These are phyloP conservation scores for Eimeria acervulina DNA, from an alignment of 169 alveolate genomes.

Conservation along the genomic window DNA sequence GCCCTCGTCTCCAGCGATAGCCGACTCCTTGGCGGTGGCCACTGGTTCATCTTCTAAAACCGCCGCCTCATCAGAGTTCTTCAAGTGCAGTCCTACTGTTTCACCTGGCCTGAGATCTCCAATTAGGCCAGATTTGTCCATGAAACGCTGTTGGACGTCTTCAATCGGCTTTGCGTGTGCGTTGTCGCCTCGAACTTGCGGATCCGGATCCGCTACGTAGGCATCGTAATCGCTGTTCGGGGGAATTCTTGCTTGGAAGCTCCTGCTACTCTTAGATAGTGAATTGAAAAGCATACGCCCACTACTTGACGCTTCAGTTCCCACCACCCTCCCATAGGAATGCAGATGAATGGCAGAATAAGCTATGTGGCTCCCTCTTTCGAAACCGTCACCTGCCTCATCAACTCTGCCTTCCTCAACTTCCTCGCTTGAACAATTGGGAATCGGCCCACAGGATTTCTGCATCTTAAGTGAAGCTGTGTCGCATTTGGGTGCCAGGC, in stretches of 20 bases:
- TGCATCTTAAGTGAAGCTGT: not conserved
- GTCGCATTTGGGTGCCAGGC: conserved; percentile 62
- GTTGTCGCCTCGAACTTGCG: not conserved
- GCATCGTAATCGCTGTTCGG: not conserved
- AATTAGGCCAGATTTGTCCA: not conserved
- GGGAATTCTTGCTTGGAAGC: not conserved
- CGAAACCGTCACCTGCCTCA: not conserved
- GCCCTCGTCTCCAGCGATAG: not conserved
- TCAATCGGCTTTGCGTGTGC: not conserved
- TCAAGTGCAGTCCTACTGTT: not conserved
- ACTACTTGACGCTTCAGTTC: not conserved
- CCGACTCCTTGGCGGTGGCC: not conserved
- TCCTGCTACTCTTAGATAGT: not conserved
- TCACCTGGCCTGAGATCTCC: not conserved
- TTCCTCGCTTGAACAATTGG: not conserved
- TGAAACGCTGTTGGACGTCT: not conserved
- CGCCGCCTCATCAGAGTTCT: not conserved
- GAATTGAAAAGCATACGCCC: not conserved
- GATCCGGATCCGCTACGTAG: not conserved
- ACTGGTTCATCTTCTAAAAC: not conserved
- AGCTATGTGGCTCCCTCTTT: not conserved
- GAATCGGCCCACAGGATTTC: conserved; percentile 25
- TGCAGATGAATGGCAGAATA: conserved; percentile 56
- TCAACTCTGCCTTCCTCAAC: conserved; percentile 5
- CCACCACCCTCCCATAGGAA: not conserved